Evolutionary conservation across 2,329 filamentous ascomycete genomes (phyloP), one percentile per base, ranked within the genome.

Genomic region (Cladosporium sp.): DNA sequence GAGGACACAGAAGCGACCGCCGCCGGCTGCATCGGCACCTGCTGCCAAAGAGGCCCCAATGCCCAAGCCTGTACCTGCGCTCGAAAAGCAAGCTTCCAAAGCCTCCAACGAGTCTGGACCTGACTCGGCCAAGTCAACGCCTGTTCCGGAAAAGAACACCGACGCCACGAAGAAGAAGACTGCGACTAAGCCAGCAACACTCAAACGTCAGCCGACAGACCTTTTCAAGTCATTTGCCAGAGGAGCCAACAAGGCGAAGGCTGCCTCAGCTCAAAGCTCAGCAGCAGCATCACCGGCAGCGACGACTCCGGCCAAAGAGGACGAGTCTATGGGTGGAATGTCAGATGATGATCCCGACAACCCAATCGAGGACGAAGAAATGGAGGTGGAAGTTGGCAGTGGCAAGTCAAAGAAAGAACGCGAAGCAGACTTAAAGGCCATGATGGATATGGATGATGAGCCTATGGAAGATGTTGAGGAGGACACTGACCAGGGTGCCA

Each of bases 181-280:
- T 14, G 18, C 79, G 72, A 77, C 72, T 57, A 78, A 75, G 67
- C 70, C 69, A 2, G 73, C 80, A 2, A 74, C 77, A 6, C 69
- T 84, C 2, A 92, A 91, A 73, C 86, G 85, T 65, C 85, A 86
- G 62, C 82, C 80, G 18, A 86, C 88, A 2, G 85, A 86, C 66
- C 86, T 96, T 28, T 92, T 95, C 83, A 89, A 89, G 67, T 90
- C 91, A 0, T 96, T 96, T 75, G 90, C 91, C 16, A 91, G 90
- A 72, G 68, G 69, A 32, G 68, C 69, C 48, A 66, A 13, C 34
- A 66, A 51, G 54, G 63, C 64, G 7, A 73, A 78, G 71, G 68
- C 81, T 75, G 75, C 76, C 3, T 69, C 70, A 5, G 76, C 79
- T 16, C 72, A 74, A 49, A 77, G 69, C 56, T 79, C 79, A 5